A percentile compares a stretch with the other conserved stretches of the same genome.
Evolutionary conservation across 208 protist species (phyloP).

Genomic region (Trypanosoma mega): DNA sequence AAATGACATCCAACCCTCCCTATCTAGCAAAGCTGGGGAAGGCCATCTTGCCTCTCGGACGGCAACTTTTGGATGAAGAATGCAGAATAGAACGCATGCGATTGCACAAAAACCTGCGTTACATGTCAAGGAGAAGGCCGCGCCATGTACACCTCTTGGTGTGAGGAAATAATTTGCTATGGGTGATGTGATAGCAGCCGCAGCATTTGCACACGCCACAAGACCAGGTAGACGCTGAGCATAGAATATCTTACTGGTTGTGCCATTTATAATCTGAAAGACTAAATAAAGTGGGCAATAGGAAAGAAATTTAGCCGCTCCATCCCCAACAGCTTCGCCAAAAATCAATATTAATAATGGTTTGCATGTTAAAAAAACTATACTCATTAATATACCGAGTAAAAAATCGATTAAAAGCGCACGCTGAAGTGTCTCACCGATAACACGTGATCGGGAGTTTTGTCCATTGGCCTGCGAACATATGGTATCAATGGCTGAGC

Average conservation of each 20-base stretch:
- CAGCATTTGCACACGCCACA: slow-evolving; percentile 47
- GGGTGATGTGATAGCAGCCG: slow-evolving; percentile 45
- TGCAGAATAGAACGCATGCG: slow-evolving; percentile 33
- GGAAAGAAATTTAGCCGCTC: slow-evolving; percentile 45
- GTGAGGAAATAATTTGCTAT: slow-evolving; percentile 61
- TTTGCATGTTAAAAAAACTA: slow-evolving; percentile 44
- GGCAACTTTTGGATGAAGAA: slow-evolving; percentile 58
- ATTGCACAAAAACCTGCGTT: slow-evolving; percentile 37
- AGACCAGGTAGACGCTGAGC: slow-evolving; percentile 53
- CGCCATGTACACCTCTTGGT: slow-evolving; percentile 50
- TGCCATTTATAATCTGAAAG: slow-evolving; percentile 51
- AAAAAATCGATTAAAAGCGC: slow-evolving; percentile 46
- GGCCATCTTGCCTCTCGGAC: slow-evolving; percentile 56
- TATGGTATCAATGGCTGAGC: slow-evolving; percentile 68
- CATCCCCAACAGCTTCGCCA: slow-evolving; percentile 38
- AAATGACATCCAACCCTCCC: slow-evolving; percentile 45
- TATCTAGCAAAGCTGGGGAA: slow-evolving; percentile 39
- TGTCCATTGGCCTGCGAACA: slow-evolving; percentile 69
- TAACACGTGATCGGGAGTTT: slow-evolving; percentile 45
- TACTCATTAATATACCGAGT: slow-evolving; percentile 43
- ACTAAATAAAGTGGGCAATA: slow-evolving; percentile 55
- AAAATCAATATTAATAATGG: slow-evolving; percentile 45
- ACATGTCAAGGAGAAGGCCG: slow-evolving; percentile 36
- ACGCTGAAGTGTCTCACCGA: slow-evolving; percentile 63
- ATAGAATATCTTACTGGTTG: slow-evolving; percentile 65